phyloP scores from a whole-genome alignment of 192 early-diverging fungal species.

The Gaertneriomyces sp. region DNA sequence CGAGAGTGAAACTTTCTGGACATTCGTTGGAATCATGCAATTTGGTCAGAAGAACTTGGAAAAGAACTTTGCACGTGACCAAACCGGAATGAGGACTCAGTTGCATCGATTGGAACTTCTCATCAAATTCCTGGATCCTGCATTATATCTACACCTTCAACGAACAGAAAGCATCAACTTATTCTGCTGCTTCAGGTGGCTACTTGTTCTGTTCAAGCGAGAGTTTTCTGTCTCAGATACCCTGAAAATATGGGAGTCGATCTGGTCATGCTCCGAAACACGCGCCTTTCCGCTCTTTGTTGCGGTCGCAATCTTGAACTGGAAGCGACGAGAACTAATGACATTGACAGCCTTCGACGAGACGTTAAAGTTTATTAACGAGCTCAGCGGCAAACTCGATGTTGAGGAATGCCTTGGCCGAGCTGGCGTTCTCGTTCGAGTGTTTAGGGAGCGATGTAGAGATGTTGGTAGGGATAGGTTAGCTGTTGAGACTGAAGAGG shows the following conservation, averaged over 20 bases:
- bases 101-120: conserved; percentile 75
- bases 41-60: conserved; percentile 40
- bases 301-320: conserved; percentile 90
- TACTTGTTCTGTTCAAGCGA: conserved; percentile 94
- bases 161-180: conserved; percentile 81
- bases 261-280: conserved; percentile 55
- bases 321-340: conserved; percentile 77
- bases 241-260: conserved; percentile 83
- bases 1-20: conserved; percentile 91
- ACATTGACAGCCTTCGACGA: conserved; percentile 85
- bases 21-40: conserved; percentile 86
- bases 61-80: conserved; percentile 87
- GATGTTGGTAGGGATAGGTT: conserved; percentile 27
- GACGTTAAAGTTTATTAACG: conserved; percentile 89
- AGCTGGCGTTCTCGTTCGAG: conserved; percentile 42
- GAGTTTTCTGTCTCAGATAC: conserved; percentile 89
- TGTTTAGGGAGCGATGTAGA: conserved; percentile 32
- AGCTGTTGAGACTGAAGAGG: conserved; percentile 20
- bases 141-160: conserved; percentile 79
- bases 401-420: conserved; percentile 35
- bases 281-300: conserved; percentile 89
- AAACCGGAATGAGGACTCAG: conserved; percentile 90
- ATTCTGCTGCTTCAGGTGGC: conserved; percentile 98
- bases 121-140: conserved; percentile 84
- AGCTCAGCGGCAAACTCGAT: conserved; percentile 71